Conservation (phyloP, 2,329 filamentous ascomycete genomes). For the Taxawa tesnikishii region DNA sequence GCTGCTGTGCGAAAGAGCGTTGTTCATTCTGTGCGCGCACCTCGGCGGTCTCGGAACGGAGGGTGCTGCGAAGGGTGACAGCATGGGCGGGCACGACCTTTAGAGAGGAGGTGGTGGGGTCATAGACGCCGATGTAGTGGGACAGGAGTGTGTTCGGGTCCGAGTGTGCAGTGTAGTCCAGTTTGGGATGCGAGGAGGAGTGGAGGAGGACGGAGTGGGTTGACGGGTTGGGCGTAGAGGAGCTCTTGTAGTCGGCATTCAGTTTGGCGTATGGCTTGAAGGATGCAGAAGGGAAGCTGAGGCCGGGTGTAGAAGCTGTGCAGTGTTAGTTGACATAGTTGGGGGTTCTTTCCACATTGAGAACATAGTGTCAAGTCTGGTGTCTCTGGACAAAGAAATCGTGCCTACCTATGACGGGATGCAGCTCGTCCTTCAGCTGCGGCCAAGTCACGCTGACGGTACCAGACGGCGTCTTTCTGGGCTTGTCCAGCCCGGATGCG, state of each 20-base stretch:
- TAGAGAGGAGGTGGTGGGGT: slow-evolving; percentile 40
- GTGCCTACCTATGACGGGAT: slow-evolving; percentile 10
- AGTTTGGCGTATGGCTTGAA: slow-evolving; percentile 38
- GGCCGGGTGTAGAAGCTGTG: slow-evolving; percentile 15
- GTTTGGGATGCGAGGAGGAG: slow-evolving; percentile 45
- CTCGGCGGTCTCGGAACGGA: slow-evolving; percentile 31
- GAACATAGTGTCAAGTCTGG: too few relatives aligned
- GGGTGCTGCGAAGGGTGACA: slow-evolving; percentile 40
- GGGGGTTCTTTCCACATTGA: too few relatives aligned
- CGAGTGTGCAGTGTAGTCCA: slow-evolving; percentile 42
- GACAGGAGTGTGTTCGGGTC: slow-evolving; percentile 30
- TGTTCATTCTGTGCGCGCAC: slow-evolving; percentile 17
- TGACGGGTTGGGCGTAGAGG: slow-evolving; percentile 21
- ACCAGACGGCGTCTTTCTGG: slow-evolving; percentile 20
- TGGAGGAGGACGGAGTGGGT: slow-evolving; percentile 45
- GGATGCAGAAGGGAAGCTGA: slow-evolving; percentile 30
- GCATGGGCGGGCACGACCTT: slow-evolving; percentile 43
- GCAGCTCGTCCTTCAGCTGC: slow-evolving; percentile 4
- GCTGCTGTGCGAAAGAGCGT: slow-evolving; percentile 42
- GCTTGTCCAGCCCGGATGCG: slow-evolving; percentile 26
- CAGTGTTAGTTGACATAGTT: slow-evolving; percentile 7
- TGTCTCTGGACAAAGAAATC: too few relatives aligned
- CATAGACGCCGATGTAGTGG: slow-evolving; percentile 50
- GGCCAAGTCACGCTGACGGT: slow-evolving; percentile 16
- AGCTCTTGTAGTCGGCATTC: slow-evolving; percentile 10